A percentile compares a stretch with the other conserved stretches of the same genome.
These are phyloP conservation scores for Shiraia sp. DNA, from an alignment of 2,329 filamentous ascomycete species.

Conservation along the genomic window DNA sequence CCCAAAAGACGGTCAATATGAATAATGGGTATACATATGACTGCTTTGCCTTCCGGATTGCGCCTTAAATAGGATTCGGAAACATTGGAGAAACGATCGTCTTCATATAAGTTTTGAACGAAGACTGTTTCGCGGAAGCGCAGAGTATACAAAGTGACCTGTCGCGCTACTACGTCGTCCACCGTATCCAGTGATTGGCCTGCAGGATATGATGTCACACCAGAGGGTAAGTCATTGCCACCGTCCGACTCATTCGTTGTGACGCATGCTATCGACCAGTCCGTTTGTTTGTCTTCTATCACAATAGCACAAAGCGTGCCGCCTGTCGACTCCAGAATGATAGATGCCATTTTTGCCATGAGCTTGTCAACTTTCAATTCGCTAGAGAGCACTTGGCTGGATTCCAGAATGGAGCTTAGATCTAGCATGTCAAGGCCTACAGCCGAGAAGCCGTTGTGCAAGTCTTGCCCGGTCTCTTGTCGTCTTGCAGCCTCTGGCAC, in stretches of 20 bases:
- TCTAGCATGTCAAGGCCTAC: constrained; percentile 77
- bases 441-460: constrained; percentile 67
- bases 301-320: constrained; percentile 75
- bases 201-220: constrained; percentile 67
- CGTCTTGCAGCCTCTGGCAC: constrained; percentile 50
- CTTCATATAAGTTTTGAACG: constrained; percentile 71
- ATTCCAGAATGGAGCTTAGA: constrained; percentile 75
- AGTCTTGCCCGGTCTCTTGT: constrained; percentile 53
- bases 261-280: constrained; percentile 74
- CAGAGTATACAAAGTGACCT: constrained; percentile 75
- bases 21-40: constrained; percentile 79
- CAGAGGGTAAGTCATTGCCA: constrained; percentile 36
- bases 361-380: constrained; percentile 76
- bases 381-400: constrained; percentile 78
- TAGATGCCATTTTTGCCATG: constrained; percentile 78
- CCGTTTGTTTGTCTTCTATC: constrained; percentile 67
- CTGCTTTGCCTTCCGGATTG: constrained; percentile 71
- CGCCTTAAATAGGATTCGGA: constrained; percentile 68
- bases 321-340: constrained; percentile 77
- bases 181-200: constrained; percentile 65
- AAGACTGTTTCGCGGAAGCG: constrained; percentile 78
- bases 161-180: constrained; percentile 72
- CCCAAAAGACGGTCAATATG: constrained; percentile 74
- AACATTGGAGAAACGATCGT: constrained; percentile 79
- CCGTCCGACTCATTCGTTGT: constrained; percentile 64